Evolutionary conservation across 169 alveolate species (phyloP).

Genomic region (Plasmodium cynomolgi): DNA sequence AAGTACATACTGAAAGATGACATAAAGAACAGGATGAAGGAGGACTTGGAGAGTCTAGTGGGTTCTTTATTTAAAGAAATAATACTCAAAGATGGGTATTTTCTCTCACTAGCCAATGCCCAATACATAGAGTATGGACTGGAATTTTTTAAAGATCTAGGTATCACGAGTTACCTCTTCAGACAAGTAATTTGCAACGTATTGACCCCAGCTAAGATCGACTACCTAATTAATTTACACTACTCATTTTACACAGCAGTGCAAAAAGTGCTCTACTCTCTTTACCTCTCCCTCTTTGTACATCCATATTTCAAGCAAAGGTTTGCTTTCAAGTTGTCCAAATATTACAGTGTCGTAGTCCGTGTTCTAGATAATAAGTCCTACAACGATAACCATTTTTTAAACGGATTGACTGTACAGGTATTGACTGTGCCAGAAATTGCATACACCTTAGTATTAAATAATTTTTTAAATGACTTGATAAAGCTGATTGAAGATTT

Average conservation of each 20-base stretch:
- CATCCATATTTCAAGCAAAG: slow-evolving; percentile 65
- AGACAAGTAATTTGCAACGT: slow-evolving; percentile 57
- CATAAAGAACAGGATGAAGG: slow-evolving; percentile 23
- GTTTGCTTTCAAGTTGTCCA: slow-evolving; percentile 53
- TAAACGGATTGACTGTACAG: slow-evolving; percentile 47
- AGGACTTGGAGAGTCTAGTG: slow-evolving; percentile 23
- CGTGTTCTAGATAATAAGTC: slow-evolving; percentile 19
- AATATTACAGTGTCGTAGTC: slow-evolving; percentile 19
- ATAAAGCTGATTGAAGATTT: slow-evolving; percentile 41
- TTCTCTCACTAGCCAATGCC: slow-evolving; percentile 24
- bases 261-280: slow-evolving; percentile 39
- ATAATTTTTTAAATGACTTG: slow-evolving; percentile 50
- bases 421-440: slow-evolving; percentile 62
- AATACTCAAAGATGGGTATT: slow-evolving; percentile 43
- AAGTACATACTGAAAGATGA: slow-evolving; percentile 10
- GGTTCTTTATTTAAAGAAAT: slow-evolving; percentile 55
- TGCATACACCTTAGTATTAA: slow-evolving; percentile 62
- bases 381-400: slow-evolving; percentile 7
- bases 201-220: slow-evolving; percentile 32
- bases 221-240: slow-evolving; percentile 46
- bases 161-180: slow-evolving; percentile 54
- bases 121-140: slow-evolving; percentile 43
- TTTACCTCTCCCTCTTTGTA: slow-evolving; percentile 55
- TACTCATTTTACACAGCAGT: slow-evolving; percentile 32
- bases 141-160: slow-evolving; percentile 64